Percentiles rank a stretch among this genome's conserved stretches.
Evolutionary conservation across 1,284 basidiomycete species (phyloP).

Genomic region (Flammula alnicola): DNA sequence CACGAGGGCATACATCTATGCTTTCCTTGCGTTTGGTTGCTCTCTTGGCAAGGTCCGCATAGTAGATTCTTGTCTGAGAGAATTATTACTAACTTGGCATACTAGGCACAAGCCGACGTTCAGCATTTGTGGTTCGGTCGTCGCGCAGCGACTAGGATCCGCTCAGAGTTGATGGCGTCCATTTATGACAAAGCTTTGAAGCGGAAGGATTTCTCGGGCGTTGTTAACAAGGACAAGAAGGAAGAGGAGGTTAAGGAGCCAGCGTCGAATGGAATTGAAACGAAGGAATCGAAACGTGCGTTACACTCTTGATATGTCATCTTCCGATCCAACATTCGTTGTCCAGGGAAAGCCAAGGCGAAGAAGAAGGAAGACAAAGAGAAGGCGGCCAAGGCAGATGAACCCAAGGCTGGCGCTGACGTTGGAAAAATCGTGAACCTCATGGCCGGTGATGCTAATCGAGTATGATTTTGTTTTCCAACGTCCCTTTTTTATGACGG

Average conservation of each 20-base stretch:
- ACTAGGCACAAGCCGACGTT: constrained; percentile 67
- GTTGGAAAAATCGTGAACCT: constrained; percentile 81
- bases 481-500: not conserved
- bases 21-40: constrained; percentile 66
- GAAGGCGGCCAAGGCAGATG: constrained; percentile 50
- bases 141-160: constrained; percentile 71
- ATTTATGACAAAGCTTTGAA: constrained; percentile 92
- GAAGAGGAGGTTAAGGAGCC: constrained; percentile 21
- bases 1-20: constrained; percentile 73
- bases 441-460: constrained; percentile 74
- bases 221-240: constrained; percentile 58
- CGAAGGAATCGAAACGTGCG: constrained; percentile 38
- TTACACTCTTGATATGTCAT: not conserved
- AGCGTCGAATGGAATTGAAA: constrained; percentile 26
- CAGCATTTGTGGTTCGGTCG: constrained; percentile 82
- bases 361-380: constrained; percentile 43
- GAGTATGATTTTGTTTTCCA: constrained; percentile 34
- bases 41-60: constrained; percentile 59
- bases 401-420: constrained; percentile 71
- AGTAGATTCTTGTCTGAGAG: not conserved
- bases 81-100: not conserved
- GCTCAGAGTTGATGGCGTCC: constrained; percentile 76
- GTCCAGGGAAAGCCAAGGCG: constrained; percentile 38
- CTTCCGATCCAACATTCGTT: not conserved
- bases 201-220: constrained; percentile 83